phyloP scores from a whole-genome alignment of 306 rosid species.

The Aeschynomene evenia region DNA sequence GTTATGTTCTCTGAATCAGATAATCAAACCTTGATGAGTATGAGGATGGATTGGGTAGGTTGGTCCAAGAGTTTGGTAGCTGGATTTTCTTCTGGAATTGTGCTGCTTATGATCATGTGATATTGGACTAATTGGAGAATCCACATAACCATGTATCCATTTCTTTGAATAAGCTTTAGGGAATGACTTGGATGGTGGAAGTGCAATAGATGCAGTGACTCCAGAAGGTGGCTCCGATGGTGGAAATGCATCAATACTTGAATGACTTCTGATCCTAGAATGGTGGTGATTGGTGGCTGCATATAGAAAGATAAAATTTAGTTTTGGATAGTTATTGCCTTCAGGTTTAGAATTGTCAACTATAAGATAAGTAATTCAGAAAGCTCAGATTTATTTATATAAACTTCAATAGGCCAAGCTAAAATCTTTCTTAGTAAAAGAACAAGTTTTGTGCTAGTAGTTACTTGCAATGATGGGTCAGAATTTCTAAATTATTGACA shows the following conservation, averaged over 20 bases:
- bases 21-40: constrained; percentile 55
- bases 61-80: constrained; percentile 41
- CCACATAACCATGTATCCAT: constrained; percentile 41
- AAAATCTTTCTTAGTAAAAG: no score
- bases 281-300: constrained; percentile 35
- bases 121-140: constrained; percentile 41
- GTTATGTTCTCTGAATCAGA: neutral
- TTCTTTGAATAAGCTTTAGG: constrained; percentile 40
- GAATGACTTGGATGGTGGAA: constrained; percentile 25
- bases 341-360: neutral
- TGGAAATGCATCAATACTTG: constrained; percentile 45
- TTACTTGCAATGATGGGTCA: no score
- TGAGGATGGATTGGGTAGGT: constrained; percentile 41
- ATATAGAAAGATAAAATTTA: constrained; percentile 9
- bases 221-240: constrained; percentile 25
- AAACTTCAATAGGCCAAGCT: neutral
- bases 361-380: neutral
- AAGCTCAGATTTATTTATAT: neutral
- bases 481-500: no score
- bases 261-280: constrained; percentile 27
- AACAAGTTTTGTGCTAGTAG: no score
- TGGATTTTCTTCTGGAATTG: constrained; percentile 34
- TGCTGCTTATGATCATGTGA: constrained; percentile 39
- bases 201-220: neutral
- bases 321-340: neutral